Percentiles rank a stretch among this genome's conserved stretches.
These are phyloP conservation scores for Cordyceps cateniannulata DNA, from an alignment of 2,329 filamentous ascomycete species.

Conservation along the genomic window DNA sequence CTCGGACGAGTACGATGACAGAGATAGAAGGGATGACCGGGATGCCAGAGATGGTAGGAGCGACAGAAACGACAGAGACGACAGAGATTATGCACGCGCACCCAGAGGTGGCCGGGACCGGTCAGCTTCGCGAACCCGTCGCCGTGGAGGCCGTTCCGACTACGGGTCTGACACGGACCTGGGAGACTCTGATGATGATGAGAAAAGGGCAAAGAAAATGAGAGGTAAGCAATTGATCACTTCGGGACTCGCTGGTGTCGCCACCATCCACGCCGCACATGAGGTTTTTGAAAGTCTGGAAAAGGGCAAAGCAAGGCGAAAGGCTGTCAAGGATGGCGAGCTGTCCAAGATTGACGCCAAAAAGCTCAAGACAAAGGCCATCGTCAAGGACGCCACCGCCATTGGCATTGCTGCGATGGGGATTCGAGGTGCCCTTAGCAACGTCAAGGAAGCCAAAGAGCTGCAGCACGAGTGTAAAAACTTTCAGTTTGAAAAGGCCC, in stretches of 20 bases:
- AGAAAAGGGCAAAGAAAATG: constrained; percentile 48
- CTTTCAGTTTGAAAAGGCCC: constrained; percentile 43
- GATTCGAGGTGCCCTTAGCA: constrained; percentile 49
- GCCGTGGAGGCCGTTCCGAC: constrained; percentile 27
- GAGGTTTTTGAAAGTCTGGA: constrained; percentile 54
- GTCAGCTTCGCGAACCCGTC: constrained; percentile 1
- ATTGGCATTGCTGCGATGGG: constrained; percentile 52
- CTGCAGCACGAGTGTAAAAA: constrained; percentile 40
- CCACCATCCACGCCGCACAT: constrained; percentile 55
- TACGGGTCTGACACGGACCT: constrained; percentile 49
- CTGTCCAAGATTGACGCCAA: constrained; percentile 44
- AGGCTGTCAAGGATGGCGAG: constrained; percentile 47
- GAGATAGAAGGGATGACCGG: constrained; percentile 30
- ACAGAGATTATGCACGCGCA: constrained; percentile 29
- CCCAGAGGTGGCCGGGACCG: constrained; percentile 18
- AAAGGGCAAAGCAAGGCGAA: constrained; percentile 46
- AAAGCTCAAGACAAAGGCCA: constrained; percentile 50
- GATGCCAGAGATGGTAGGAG: constrained; percentile 32
- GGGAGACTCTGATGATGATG: constrained; percentile 52
- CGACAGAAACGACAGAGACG: constrained; percentile 28
- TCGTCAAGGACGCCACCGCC: constrained; percentile 53
- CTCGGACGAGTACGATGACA: constrained; percentile 35
- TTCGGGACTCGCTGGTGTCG: constrained; percentile 49
- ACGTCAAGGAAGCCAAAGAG: constrained; percentile 50
- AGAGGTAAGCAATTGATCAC: constrained; percentile 57